A percentile compares a stretch with the other conserved stretches of the same genome.
phyloP scores from a whole-genome alignment of 2,329 filamentous ascomycete genomes.

The Trichoderma sp. region DNA sequence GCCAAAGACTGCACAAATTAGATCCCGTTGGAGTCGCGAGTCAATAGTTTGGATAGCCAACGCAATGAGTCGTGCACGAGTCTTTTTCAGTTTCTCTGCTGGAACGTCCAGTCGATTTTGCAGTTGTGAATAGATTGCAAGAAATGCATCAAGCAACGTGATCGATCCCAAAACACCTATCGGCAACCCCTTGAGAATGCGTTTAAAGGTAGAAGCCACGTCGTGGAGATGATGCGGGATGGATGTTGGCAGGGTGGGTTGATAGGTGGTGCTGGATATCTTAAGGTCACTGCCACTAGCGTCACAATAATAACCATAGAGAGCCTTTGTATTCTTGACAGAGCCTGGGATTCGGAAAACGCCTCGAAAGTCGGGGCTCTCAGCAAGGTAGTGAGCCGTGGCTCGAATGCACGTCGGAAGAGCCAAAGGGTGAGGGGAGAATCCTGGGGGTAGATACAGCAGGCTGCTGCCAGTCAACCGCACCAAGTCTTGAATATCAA shows the following conservation, averaged over 20 bases:
- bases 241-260: constrained; percentile 57
- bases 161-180: constrained; percentile 65
- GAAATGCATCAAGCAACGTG: constrained; percentile 58
- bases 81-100: constrained; percentile 52
- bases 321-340: constrained; percentile 49
- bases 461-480: constrained; percentile 61
- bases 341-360: constrained; percentile 64
- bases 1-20: constrained; percentile 66
- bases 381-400: constrained; percentile 61
- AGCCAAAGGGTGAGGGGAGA: constrained; percentile 54
- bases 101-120: constrained; percentile 50
- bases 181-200: constrained; percentile 59
- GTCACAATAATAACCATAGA: constrained; percentile 63
- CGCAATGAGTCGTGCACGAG: constrained; percentile 64
- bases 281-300: constrained; percentile 46
- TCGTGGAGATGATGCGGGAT: constrained; percentile 61
- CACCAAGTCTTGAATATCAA: constrained; percentile 57
- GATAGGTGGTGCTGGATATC: constrained; percentile 57
- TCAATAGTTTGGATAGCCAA: constrained; percentile 58
- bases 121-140: constrained; percentile 58
- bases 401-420: constrained; percentile 66
- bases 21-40: constrained; percentile 58
- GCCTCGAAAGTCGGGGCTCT: constrained; percentile 54
- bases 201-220: constrained; percentile 66
- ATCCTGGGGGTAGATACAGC: constrained; percentile 58